These are phyloP conservation scores for Arabidopsis thaliana DNA, from an alignment of 345 rosid genomes.

Conservation along the genomic window DNA sequence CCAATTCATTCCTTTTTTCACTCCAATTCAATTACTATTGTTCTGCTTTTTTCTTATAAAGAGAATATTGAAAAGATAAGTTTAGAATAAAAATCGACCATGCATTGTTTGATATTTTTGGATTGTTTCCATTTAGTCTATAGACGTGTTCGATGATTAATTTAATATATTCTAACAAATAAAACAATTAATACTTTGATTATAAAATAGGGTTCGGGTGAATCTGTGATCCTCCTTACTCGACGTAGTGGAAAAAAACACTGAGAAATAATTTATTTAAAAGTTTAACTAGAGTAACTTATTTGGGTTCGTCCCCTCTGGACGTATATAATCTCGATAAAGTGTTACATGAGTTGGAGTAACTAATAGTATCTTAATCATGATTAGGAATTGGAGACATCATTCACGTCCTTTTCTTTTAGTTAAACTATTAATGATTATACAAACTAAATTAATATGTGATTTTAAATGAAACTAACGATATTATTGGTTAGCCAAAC, in stretches of 20 bases:
- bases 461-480: not conserved
- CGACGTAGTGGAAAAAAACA: not conserved
- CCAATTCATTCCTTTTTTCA: not conserved
- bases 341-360: slow-evolving; percentile 4
- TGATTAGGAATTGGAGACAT: slow-evolving; percentile 25
- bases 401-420: slow-evolving; percentile 31
- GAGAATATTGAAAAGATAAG: too few species aligned
- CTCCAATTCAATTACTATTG: too few species aligned
- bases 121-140: not conserved
- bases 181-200: not conserved
- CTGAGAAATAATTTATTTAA: not conserved
- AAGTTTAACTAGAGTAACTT: not conserved
- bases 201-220: not conserved
- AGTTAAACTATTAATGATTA: slow-evolving; percentile 13
- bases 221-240: slow-evolving; percentile 12
- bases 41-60: too few species aligned
- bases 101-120: too few species aligned
- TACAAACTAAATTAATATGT: not conserved
- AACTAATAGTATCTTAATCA: not conserved
- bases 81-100: too few species aligned
- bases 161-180: not conserved
- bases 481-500: not conserved
- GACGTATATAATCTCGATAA: slow-evolving; percentile 19
- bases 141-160: slow-evolving; percentile 10
- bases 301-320: slow-evolving; percentile 23